Base-by-base conservation (phyloP, 176 grass and related monocot species). In the Guadua angustifolia region DNA sequence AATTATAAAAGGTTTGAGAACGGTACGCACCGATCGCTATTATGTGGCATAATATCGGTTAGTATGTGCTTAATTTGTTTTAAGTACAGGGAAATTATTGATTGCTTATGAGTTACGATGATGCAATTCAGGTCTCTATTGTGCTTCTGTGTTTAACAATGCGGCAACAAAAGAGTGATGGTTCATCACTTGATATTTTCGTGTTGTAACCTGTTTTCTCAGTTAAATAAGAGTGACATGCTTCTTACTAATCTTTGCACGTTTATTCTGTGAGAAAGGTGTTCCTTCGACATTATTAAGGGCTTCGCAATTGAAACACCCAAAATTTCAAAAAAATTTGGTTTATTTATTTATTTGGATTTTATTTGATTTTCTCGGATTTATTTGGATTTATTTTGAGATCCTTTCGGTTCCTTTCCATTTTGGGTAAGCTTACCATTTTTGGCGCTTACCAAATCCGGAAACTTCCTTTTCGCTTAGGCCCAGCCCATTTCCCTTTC, bases 81-180 rank as follows among this genome's bases (percentile, higher is more conserved):
- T 46, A 36, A 38, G 52, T 29, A 52, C 29, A 26, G 15, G 42
- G 52, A 50, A 70, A 60, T 83, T 65, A 64, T 63, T 79, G 35
- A 36, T 24, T 78, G 19, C 12, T 38, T 32, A 35, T 24, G 56
- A 42, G 7, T 42, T 42, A 42, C 40, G 40, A 70, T 22, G 64
- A 82, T 51, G 78, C 33, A 19, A 3, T 68, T 38, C 38, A 51
- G 52, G 19, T 40, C 19, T 7, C 49, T 74, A 14, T 57, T 66
- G 50, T 4, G 11, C 10, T 55, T 69, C 46, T 72, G 36, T 35
- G 45, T 78, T 69, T 13, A 40, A 43, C 43, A 82, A 60, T 68
- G 2, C 52, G 35, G 18, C 39, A 43, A 6, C 14, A 38, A 11
- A 38, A 11, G 21, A 21, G 38, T 51, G 39, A 40, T 71, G 66